A percentile compares a stretch with the other conserved stretches of the same genome.
These are phyloP conservation scores for Verticillium zaregamsianum DNA, from an alignment of 2,329 filamentous ascomycete species.

Conservation along the genomic window DNA sequence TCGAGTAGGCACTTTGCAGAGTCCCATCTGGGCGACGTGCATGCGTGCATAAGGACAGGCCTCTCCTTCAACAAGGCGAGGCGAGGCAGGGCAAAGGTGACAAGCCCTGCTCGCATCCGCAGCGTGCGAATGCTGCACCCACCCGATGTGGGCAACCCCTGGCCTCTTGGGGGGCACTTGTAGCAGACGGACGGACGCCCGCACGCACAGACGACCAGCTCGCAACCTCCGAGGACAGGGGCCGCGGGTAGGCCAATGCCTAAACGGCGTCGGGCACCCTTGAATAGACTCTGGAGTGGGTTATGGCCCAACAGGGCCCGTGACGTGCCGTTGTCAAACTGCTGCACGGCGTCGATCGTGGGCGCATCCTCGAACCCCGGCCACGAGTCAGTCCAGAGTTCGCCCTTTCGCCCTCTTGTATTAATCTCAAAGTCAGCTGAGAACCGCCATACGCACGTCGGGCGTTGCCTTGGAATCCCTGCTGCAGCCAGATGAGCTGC, in stretches of 20 bases:
- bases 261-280: background rate
- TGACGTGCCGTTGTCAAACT: background rate
- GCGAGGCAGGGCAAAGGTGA: background rate
- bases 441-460: background rate
- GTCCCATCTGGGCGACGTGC: background rate
- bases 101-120: background rate
- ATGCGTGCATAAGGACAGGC: background rate
- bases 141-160: background rate
- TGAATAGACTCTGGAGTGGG: background rate
- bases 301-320: background rate
- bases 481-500: background rate
- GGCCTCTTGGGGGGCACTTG: background rate
- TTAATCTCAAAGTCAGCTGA: background rate
- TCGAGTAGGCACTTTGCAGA: background rate
- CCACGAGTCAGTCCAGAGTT: background rate
- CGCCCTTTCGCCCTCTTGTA: background rate
- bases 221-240: background rate
- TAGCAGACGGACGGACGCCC: background rate
- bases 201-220: background rate
- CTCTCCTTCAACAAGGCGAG: background rate
- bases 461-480: background rate
- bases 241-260: background rate
- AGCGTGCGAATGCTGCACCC: background rate
- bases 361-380: background rate
- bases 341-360: background rate